A percentile compares a stretch with the other conserved stretches of the same genome.
Evolutionary conservation across 2,329 filamentous ascomycete species (phyloP).

Genomic region (Trichoderma sp.): DNA sequence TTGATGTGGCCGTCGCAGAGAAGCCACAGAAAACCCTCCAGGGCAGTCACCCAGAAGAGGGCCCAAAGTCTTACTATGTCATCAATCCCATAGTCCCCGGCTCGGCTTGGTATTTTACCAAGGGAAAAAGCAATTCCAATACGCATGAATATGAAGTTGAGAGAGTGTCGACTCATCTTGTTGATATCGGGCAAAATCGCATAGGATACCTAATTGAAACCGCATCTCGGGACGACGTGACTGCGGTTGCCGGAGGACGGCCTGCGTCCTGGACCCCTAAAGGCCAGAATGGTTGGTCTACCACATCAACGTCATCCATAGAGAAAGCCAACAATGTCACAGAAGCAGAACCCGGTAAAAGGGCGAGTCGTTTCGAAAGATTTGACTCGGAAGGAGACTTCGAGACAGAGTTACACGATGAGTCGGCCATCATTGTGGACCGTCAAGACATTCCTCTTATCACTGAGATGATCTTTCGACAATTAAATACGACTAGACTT

Average conservation of each 20-base stretch:
- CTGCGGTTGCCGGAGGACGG: neutral
- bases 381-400: neutral
- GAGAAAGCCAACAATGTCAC: neutral
- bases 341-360: neutral
- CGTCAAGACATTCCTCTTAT: slow-evolving; percentile 2
- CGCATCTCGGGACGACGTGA: slow-evolving; percentile 11
- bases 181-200: slow-evolving; percentile 5
- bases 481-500: neutral
- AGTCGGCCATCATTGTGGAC: neutral
- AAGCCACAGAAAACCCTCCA: slow-evolving; percentile 1
- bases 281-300: neutral
- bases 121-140: neutral
- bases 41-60: neutral
- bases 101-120: slow-evolving; percentile 22
- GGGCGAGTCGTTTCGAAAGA: neutral
- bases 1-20: slow-evolving; percentile 7
- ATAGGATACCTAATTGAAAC: slow-evolving; percentile 22
- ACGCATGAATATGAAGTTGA: slow-evolving; percentile 19
- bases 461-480: neutral
- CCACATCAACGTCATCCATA: neutral
- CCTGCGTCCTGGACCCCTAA: neutral
- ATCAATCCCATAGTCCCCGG: slow-evolving; percentile 17
- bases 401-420: neutral
- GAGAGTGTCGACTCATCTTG: slow-evolving; percentile 16
- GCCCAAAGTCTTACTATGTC: slow-evolving; percentile 21